Percentiles rank a stretch among this genome's conserved stretches.
Evolutionary conservation across 2,329 filamentous ascomycete species (phyloP).

Genomic region (Alternaria solani): DNA sequence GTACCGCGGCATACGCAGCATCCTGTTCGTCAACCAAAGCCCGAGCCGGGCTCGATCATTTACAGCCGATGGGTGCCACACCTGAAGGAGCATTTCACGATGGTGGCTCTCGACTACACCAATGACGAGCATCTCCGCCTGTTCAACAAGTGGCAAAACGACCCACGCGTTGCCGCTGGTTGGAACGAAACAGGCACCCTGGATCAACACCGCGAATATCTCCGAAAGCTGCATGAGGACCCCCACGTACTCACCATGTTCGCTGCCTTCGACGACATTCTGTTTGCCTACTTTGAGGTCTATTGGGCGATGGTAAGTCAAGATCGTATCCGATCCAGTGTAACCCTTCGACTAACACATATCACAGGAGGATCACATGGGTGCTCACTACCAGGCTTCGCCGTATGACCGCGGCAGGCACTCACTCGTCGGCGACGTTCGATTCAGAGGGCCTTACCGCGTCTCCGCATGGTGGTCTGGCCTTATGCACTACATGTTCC

Average conservation of each 20-base stretch:
- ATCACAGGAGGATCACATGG: constrained; percentile 65
- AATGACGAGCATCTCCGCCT: constrained; percentile 70
- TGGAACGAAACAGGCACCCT: constrained; percentile 82
- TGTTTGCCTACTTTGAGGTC: constrained; percentile 81
- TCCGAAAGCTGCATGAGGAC: constrained; percentile 72
- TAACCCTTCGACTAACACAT: constrained; percentile 26
- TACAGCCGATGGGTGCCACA: constrained; percentile 84
- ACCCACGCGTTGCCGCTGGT: constrained; percentile 78
- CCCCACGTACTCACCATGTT: constrained; percentile 75
- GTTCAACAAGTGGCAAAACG: constrained; percentile 85
- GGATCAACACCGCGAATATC: constrained; percentile 76
- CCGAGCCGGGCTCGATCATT: constrained; percentile 71
- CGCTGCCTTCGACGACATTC: constrained; percentile 73
- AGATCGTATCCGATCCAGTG: neutral
- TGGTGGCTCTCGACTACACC: constrained; percentile 74
- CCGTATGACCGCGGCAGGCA: constrained; percentile 68
- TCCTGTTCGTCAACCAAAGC: constrained; percentile 75
- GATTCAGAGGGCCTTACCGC: constrained; percentile 63
- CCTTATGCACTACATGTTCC: constrained; percentile 67
- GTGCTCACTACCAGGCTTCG: constrained; percentile 64
- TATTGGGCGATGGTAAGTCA: constrained; percentile 74
- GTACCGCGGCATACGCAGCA: constrained; percentile 69
- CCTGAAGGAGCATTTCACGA: constrained; percentile 77
- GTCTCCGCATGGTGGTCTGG: constrained; percentile 67
- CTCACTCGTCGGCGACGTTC: constrained; percentile 65